Evolutionary conservation across 345 rosid species (phyloP).

Genomic region (Salix koriyanagi): DNA sequence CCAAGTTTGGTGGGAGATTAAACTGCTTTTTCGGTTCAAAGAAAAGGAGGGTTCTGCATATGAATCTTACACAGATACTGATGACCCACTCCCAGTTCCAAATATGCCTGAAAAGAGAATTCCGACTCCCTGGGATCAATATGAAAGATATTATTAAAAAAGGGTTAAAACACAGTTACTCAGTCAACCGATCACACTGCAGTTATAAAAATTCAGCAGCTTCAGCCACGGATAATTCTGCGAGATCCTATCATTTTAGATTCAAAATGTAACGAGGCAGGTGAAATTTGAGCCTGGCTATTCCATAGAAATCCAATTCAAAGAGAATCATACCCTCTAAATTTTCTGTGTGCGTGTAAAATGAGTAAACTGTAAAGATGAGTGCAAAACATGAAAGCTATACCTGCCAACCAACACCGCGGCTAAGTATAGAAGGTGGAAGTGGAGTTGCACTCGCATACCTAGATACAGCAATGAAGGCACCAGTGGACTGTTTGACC

Average conservation of each 20-base stretch:
- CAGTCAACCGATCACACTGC: neutral
- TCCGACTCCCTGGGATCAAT: slow-evolving; percentile 70
- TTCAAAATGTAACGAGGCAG: neutral
- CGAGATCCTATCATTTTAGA: neutral
- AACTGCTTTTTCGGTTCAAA: neutral
- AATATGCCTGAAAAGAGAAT: slow-evolving; percentile 85
- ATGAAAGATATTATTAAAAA: neutral
- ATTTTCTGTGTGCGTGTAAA: neutral
- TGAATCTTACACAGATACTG: slow-evolving; percentile 75
- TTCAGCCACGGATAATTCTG: neutral
- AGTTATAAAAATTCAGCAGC: neutral
- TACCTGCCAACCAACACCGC: slow-evolving; percentile 99
- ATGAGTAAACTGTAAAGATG: neutral
- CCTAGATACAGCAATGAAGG: slow-evolving; percentile 75
- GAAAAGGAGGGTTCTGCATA: slow-evolving; percentile 7
- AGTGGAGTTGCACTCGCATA: slow-evolving; percentile 91
- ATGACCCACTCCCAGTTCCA: slow-evolving; percentile 90
- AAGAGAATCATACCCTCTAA: neutral
- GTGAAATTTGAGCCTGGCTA: neutral
- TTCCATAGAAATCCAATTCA: neutral
- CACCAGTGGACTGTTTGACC: slow-evolving; percentile 74
- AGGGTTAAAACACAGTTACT: neutral
- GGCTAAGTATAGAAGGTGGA: slow-evolving; percentile 92
- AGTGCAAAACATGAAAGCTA: slow-evolving; percentile 2
- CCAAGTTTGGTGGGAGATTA: neutral